phyloP scores from a whole-genome alignment of 2,329 filamentous ascomycete genomes.

The Hirsutella rhossiliensis region DNA sequence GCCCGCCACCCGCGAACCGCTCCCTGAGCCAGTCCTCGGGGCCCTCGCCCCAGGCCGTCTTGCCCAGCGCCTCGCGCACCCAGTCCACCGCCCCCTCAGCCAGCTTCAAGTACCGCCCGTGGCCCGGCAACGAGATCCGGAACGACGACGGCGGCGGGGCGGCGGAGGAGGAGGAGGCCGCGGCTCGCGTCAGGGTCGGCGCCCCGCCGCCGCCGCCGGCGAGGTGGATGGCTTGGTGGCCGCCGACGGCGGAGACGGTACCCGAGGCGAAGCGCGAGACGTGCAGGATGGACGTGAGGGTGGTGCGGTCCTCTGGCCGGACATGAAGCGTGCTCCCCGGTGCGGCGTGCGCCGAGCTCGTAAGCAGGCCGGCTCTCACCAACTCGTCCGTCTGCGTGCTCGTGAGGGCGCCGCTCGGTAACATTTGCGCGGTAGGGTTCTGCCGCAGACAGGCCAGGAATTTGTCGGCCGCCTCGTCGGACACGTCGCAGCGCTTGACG shows the following conservation, averaged over 20 bases:
- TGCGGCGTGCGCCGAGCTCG: constrained; percentile 23
- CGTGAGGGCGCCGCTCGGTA: constrained; percentile 21
- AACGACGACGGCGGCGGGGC: constrained; percentile 14
- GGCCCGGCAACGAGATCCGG: constrained; percentile 53
- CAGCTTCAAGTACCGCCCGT: constrained; percentile 56
- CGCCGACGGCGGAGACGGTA: constrained; percentile 56
- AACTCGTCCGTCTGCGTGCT: constrained; percentile 41
- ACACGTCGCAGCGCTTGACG: constrained; percentile 24
- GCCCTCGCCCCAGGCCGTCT: constrained; percentile 49
- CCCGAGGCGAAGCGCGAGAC: constrained; percentile 57
- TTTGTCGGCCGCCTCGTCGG: constrained; percentile 30
- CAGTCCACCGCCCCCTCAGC: constrained; percentile 49
- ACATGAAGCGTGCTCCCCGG: constrained; percentile 27
- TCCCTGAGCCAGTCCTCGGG: constrained; percentile 51
- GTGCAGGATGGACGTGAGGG: constrained; percentile 46
- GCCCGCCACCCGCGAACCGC: constrained; percentile 55
- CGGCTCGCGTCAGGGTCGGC: neutral
- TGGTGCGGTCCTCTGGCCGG: constrained; percentile 41
- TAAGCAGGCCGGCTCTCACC: constrained; percentile 56
- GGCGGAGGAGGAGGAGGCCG: constrained; percentile 7
- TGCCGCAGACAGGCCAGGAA: constrained; percentile 39
- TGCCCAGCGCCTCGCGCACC: constrained; percentile 44
- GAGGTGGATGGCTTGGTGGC: constrained; percentile 50
- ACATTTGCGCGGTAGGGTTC: constrained; percentile 30
- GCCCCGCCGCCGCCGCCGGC: constrained; percentile 43